These are phyloP conservation scores for Trifolium subterraneum DNA, from an alignment of 306 rosid genomes.

Conservation along the genomic window DNA sequence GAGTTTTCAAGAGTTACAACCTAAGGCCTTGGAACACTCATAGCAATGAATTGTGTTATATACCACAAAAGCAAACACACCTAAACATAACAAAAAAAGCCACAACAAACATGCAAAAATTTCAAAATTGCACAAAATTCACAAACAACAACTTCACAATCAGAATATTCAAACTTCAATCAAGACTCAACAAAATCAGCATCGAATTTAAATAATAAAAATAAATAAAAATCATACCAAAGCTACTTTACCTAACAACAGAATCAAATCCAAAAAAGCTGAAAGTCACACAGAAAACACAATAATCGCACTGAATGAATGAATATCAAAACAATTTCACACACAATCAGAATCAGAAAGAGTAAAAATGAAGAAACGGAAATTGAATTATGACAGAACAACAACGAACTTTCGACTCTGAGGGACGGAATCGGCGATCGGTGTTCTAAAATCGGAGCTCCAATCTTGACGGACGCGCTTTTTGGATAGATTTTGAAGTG, in stretches of 20 bases:
- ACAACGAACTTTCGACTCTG: conserved; percentile 55
- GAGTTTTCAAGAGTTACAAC: not conserved
- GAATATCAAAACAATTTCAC: not conserved
- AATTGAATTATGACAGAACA: conserved; percentile 36
- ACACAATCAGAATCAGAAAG: not conserved
- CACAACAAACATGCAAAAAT: not conserved
- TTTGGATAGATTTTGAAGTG: not conserved
- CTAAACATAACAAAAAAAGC: not conserved
- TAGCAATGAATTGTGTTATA: not conserved
- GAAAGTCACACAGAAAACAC: not conserved
- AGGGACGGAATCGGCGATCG: conserved; percentile 28
- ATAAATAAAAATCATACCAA: not conserved
- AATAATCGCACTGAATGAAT: conserved; percentile 1
- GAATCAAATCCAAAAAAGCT: conserved; percentile 13
- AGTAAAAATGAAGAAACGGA: conserved; percentile 3
- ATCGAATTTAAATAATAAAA: not conserved
- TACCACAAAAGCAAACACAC: not conserved
- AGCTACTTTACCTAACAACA: conserved; percentile 45
- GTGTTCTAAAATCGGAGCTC: not conserved
- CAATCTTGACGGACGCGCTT: not conserved
- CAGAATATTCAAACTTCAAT: not conserved
- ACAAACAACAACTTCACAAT: not conserved
- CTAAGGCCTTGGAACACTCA: not conserved
- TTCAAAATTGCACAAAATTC: conserved; percentile 16
- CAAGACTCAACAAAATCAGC: not conserved